Percentiles rank a stretch among this genome's conserved stretches.
Conservation (phyloP, 108 stramenopile genomes). For the Nitzschia sp. region DNA sequence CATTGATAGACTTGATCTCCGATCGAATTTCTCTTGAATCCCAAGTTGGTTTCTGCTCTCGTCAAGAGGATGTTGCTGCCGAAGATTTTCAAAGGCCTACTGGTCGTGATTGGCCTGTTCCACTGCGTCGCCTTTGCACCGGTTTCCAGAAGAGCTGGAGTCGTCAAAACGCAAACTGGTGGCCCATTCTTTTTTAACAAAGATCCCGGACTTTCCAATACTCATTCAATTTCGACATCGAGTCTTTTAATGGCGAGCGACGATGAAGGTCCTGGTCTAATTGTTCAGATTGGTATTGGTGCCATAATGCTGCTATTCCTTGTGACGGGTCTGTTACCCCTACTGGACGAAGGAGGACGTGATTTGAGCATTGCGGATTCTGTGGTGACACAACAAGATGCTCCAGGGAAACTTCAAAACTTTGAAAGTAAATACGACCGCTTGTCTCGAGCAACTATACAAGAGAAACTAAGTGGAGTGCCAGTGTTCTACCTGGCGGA, state of each 20-base stretch:
- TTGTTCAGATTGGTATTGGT: slow-evolving; percentile 9
- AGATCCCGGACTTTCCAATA: neutral
- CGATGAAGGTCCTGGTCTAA: slow-evolving; percentile 6
- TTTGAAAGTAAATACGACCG: slow-evolving; percentile 42
- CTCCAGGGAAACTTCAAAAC: slow-evolving; percentile 16
- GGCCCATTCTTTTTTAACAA: no score
- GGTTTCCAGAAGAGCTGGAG: neutral
- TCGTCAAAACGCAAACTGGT: no score
- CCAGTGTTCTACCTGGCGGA: slow-evolving; percentile 51
- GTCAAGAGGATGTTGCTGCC: no score
- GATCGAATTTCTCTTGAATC: no score
- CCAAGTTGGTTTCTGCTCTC: no score
- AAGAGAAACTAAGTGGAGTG: slow-evolving; percentile 49
- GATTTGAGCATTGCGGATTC: slow-evolving; percentile 45
- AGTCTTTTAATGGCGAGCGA: slow-evolving; percentile 7
- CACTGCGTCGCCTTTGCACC: neutral
- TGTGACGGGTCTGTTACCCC: slow-evolving; percentile 17
- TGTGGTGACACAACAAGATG: slow-evolving; percentile 57
- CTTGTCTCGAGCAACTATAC: slow-evolving; percentile 42
- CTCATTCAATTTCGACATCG: neutral
- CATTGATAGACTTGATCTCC: no score
- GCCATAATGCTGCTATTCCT: slow-evolving; percentile 25
- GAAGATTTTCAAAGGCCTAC: no score
- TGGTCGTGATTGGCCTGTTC: no score
- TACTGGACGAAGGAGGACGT: slow-evolving; percentile 15